Conservation (phyloP, 2,329 filamentous ascomycete species). For the Ceratocystis papillata region DNA sequence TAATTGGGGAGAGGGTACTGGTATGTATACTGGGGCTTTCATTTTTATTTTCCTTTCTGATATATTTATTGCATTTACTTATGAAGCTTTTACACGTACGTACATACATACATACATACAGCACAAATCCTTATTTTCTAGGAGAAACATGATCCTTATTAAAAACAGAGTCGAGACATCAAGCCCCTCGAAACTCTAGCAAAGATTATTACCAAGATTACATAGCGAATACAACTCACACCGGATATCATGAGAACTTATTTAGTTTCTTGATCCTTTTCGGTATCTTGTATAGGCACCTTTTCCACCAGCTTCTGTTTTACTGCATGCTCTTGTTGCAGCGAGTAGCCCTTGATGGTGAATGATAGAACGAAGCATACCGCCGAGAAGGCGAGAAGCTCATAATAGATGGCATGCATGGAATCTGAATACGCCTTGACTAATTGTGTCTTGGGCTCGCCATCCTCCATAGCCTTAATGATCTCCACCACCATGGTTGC, state of each 20-base stretch:
- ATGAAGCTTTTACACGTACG: slow-evolving; percentile 36
- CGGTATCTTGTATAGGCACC: not conserved
- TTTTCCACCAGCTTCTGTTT: slow-evolving; percentile 23
- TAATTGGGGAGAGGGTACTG: not conserved
- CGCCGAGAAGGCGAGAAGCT: slow-evolving; percentile 30
- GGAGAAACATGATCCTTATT: not conserved
- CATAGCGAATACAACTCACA: slow-evolving; percentile 35
- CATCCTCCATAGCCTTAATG: slow-evolving; percentile 42
- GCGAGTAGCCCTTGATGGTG: slow-evolving; percentile 29
- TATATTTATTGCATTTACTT: slow-evolving; percentile 12
- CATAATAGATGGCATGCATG: slow-evolving; percentile 31
- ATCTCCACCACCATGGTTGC: slow-evolving; percentile 48
- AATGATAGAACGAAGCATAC: slow-evolving; percentile 30
- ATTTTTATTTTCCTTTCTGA: not conserved
- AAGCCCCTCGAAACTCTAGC: not conserved
- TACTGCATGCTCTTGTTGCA: slow-evolving; percentile 31
- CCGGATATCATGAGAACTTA: slow-evolving; percentile 38
- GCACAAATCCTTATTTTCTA: too few species aligned
- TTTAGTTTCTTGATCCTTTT: not conserved
- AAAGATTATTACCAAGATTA: slow-evolving; percentile 32
- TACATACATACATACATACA: slow-evolving; percentile 30
- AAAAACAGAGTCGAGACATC: not conserved
- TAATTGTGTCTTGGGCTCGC: slow-evolving; percentile 28
- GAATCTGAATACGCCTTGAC: slow-evolving; percentile 31
- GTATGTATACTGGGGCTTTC: slow-evolving; percentile 1